Evolutionary conservation across 768 basidiomycete genomes (phyloP).

Genomic region (Multifurca ochricompacta): DNA sequence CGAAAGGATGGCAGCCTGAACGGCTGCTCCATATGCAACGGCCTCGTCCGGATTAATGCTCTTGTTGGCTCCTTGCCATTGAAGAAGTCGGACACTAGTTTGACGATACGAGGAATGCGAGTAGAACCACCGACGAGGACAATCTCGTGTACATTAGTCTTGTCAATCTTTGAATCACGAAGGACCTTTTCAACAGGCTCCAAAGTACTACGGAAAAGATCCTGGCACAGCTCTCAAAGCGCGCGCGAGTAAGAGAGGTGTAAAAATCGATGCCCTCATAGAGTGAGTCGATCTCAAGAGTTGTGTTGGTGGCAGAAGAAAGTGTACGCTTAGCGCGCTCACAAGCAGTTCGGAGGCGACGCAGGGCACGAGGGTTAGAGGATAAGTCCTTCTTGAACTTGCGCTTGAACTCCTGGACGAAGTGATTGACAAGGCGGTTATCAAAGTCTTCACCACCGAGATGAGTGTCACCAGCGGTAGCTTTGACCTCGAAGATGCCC

Average conservation of each 20-base stretch:
- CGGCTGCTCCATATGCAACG: slow-evolving; percentile 96
- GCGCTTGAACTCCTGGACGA: slow-evolving; percentile 93
- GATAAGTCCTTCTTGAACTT: slow-evolving; percentile 97
- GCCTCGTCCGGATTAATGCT: slow-evolving; percentile 99
- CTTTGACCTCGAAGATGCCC: slow-evolving; percentile 97
- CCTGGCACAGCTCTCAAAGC: slow-evolving; percentile 94
- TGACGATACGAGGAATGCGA: slow-evolving; percentile 95
- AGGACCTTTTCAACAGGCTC: slow-evolving; percentile 98
- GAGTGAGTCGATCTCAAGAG: slow-evolving; percentile 97
- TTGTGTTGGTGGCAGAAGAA: slow-evolving; percentile 92
- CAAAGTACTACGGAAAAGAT: slow-evolving; percentile 88
- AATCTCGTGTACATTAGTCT: slow-evolving; percentile 90
- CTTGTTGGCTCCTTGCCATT: slow-evolving; percentile 98
- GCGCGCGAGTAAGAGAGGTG: slow-evolving; percentile 95
- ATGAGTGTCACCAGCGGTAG: slow-evolving; percentile 96
- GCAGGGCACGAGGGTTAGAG: slow-evolving; percentile 87
- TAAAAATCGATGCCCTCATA: slow-evolving; percentile 98
- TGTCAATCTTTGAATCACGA: slow-evolving; percentile 97
- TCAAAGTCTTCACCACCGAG: slow-evolving; percentile 98
- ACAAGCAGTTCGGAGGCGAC: slow-evolving; percentile 95
- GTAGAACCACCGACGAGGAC: slow-evolving; percentile 98
- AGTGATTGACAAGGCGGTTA: slow-evolving; percentile 95
- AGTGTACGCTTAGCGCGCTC: slow-evolving; percentile 98
- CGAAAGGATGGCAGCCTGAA: slow-evolving; percentile 96
- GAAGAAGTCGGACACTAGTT: slow-evolving; percentile 98